Percentiles rank a stretch among this genome's conserved stretches.
Conservation (phyloP, 208 protist genomes). For the Trypanosomatidae sp. region DNA sequence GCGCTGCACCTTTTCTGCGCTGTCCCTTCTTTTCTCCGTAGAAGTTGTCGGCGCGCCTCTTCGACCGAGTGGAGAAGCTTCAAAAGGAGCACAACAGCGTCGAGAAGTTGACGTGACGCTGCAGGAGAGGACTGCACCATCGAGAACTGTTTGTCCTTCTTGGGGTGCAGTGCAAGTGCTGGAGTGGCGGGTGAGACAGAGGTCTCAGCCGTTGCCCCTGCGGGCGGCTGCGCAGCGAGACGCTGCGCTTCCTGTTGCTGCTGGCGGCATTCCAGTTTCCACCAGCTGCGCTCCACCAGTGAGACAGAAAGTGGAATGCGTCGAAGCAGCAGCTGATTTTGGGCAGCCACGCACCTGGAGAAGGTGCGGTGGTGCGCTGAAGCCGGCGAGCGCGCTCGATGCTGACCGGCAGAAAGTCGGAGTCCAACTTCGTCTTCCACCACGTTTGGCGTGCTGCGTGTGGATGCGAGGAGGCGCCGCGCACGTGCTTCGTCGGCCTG, state of each 20-base stretch:
- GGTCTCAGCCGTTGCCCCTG: not conserved
- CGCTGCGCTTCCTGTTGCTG: conserved; percentile 1
- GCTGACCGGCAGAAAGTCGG: not conserved
- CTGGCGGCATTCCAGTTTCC: conserved; percentile 21
- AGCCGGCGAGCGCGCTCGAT: not conserved
- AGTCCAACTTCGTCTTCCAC: not conserved
- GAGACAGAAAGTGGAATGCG: conserved; percentile 66
- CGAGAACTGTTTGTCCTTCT: not conserved
- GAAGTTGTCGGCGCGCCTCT: conserved; percentile 41
- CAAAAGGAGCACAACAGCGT: conserved; percentile 29
- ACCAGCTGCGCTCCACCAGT: conserved; percentile 66
- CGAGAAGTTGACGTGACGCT: conserved; percentile 17
- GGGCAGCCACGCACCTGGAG: conserved; percentile 3
- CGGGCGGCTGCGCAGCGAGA: not conserved
- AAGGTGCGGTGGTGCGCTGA: not conserved
- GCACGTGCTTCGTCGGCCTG: conserved; percentile 12
- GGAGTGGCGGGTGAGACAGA: not conserved
- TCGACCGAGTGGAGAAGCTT: conserved; percentile 50
- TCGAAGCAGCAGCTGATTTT: conserved; percentile 68
- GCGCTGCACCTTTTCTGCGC: conserved; percentile 3
- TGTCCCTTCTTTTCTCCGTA: conserved; percentile 18
- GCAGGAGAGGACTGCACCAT: not conserved
- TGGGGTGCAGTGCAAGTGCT: not conserved
- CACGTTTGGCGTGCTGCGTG: not conserved
- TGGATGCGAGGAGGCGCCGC: conserved; percentile 1